phyloP scores from a whole-genome alignment of 371 early-diverging fungal genomes.

The Homolaphlyctis polyrhiza region DNA sequence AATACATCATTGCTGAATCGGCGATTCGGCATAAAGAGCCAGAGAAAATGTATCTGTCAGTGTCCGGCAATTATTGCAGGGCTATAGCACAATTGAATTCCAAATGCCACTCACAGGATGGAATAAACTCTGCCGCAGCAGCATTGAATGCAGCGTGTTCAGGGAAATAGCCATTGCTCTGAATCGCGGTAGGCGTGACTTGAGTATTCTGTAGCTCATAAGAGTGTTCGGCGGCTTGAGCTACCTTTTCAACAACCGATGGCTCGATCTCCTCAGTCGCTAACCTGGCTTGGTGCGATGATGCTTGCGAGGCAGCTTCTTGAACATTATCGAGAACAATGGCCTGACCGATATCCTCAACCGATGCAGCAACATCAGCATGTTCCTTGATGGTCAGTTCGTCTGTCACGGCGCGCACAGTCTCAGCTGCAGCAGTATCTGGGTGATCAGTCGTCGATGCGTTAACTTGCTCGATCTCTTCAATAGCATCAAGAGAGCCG shows the following conservation, averaged over 20 bases:
- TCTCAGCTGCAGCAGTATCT: not conserved
- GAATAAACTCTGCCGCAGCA: not conserved
- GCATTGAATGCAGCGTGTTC: too few species aligned
- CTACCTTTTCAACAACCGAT: not conserved
- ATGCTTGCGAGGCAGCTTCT: too few species aligned
- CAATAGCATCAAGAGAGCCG: too few species aligned
- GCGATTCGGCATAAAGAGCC: too few species aligned
- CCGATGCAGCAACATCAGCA: not conserved
- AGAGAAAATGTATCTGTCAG: not conserved
- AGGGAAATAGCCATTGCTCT: too few species aligned
- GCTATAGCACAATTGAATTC: not conserved
- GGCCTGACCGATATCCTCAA: not conserved
- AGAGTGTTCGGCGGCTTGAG: not conserved
- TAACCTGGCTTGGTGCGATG: too few species aligned
- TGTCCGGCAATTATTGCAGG: not conserved
- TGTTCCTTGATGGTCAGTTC: not conserved
- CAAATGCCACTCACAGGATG: not conserved
- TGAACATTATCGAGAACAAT: not conserved
- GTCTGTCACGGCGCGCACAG: not conserved
- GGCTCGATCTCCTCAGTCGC: not conserved
- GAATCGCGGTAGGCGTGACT: not conserved
- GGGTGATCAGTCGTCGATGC: too few species aligned
- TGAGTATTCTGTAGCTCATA: not conserved
- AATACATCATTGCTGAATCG: too few species aligned
- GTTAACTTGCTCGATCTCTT: too few species aligned